A percentile compares a stretch with the other conserved stretches of the same genome.
phyloP scores from a whole-genome alignment of 2,329 filamentous ascomycete species.

The Blastomyces emzantsi region DNA sequence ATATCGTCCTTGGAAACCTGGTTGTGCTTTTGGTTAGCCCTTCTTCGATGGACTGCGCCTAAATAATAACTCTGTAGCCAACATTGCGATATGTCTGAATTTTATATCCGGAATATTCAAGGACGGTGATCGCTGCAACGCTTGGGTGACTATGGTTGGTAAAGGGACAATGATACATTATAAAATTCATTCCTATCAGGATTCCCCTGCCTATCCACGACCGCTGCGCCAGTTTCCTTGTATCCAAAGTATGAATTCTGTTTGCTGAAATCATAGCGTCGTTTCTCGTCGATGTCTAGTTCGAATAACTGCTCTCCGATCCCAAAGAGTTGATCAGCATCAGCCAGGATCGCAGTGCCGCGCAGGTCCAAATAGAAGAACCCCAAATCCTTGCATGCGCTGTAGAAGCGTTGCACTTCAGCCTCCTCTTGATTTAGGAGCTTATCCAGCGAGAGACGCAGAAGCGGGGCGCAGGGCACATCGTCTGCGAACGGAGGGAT shows the following conservation, averaged over 20 bases:
- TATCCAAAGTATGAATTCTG: constrained; percentile 48
- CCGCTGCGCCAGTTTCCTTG: constrained; percentile 40
- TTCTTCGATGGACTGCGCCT: not conserved
- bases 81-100: not conserved
- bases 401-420: constrained; percentile 31
- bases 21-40: constrained; percentile 5
- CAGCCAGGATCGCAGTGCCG: constrained; percentile 31
- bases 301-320: constrained; percentile 42
- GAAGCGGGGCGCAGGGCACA: constrained; percentile 37
- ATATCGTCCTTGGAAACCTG: constrained; percentile 47
- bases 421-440: constrained; percentile 28
- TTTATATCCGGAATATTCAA: not conserved
- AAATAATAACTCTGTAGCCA: not conserved
- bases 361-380: constrained; percentile 51
- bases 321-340: constrained; percentile 40
- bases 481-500: constrained; percentile 36
- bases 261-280: constrained; percentile 45
- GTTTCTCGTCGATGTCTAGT: constrained; percentile 43
- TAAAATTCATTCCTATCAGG: constrained; percentile 48
- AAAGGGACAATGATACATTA: constrained; percentile 32
- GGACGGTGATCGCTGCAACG: not conserved
- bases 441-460: constrained; percentile 34
- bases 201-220: constrained; percentile 42
- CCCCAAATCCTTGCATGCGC: constrained; percentile 41
- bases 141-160: not conserved